These are phyloP conservation scores for Malassezia obtusa DNA, from an alignment of 1,284 basidiomycete genomes.

Conservation along the genomic window DNA sequence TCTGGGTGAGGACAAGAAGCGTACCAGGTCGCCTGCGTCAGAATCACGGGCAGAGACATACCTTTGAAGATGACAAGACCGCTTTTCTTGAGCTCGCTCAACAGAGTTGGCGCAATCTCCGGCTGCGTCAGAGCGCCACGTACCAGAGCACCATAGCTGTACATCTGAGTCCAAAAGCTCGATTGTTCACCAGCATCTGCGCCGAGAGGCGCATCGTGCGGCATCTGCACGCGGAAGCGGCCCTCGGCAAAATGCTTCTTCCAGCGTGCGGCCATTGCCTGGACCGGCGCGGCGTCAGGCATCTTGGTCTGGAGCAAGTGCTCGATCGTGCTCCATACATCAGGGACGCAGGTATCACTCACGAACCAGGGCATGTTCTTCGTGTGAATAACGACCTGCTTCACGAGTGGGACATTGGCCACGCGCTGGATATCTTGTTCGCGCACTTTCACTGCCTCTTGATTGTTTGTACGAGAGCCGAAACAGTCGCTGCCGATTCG, in stretches of 20 bases:
- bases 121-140: slow-evolving; percentile 18
- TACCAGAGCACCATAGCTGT: slow-evolving; percentile 18
- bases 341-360: slow-evolving; percentile 23
- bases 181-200: slow-evolving; percentile 22
- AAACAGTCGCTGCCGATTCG: slow-evolving; percentile 88
- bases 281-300: slow-evolving; percentile 49
- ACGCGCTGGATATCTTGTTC: not conserved
- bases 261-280: slow-evolving; percentile 65
- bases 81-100: slow-evolving; percentile 54
- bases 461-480: slow-evolving; percentile 52
- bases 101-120: slow-evolving; percentile 55
- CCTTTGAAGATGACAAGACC: slow-evolving; percentile 90
- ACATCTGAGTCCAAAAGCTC: slow-evolving; percentile 38
- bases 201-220: slow-evolving; percentile 60
- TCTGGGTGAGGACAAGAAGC: slow-evolving; percentile 2
- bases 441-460: slow-evolving; percentile 10
- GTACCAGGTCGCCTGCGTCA: slow-evolving; percentile 6
- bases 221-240: slow-evolving; percentile 64
- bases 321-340: slow-evolving; percentile 48
- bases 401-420: slow-evolving; percentile 24
- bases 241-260: slow-evolving; percentile 60
- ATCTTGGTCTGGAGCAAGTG: slow-evolving; percentile 46
- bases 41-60: slow-evolving; percentile 54
- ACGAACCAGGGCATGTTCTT: slow-evolving; percentile 48
- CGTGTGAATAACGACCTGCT: slow-evolving; percentile 42